A percentile compares a stretch with the other conserved stretches of the same genome.
These are phyloP conservation scores for Saccharomyces uvarum DNA, from an alignment of 1,139 yeast species.

Conservation along the genomic window DNA sequence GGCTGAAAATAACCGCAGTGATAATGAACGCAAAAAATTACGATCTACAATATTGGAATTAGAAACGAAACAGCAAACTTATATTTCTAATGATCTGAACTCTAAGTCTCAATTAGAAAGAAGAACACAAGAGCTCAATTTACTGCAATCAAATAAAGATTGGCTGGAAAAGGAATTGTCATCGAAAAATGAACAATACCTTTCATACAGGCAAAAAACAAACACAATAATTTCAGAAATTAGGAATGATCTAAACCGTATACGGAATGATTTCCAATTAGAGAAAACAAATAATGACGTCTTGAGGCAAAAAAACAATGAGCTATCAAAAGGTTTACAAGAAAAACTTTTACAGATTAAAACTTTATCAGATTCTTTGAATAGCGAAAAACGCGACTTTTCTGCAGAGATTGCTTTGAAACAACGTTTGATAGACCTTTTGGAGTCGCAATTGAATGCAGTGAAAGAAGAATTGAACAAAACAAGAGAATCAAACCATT, in stretches of 20 bases:
- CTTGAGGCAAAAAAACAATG: slow-evolving; percentile 10
- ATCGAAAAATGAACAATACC: slow-evolving; percentile 32
- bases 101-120: slow-evolving; percentile 36
- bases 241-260: background rate
- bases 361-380: slow-evolving; percentile 42
- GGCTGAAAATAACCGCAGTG: slow-evolving; percentile 4
- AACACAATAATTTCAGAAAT: slow-evolving; percentile 33
- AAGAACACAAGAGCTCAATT: slow-evolving; percentile 34
- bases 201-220: slow-evolving; percentile 35
- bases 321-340: slow-evolving; percentile 12
- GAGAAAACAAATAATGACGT: slow-evolving; percentile 11
- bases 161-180: slow-evolving; percentile 19
- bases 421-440: slow-evolving; percentile 52
- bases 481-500: slow-evolving; percentile 17
- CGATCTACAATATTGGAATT: slow-evolving; percentile 32
- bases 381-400: slow-evolving; percentile 46
- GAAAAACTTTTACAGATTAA: slow-evolving; percentile 35
- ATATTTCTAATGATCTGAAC: slow-evolving; percentile 31
- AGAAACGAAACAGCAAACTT: slow-evolving; percentile 34
- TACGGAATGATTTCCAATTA: slow-evolving; percentile 12
- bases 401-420: slow-evolving; percentile 57
- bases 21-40: slow-evolving; percentile 24
- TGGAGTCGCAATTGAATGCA: slow-evolving; percentile 47
- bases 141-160: slow-evolving; percentile 26
- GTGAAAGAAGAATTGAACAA: slow-evolving; percentile 31